Evolutionary conservation across 2,329 filamentous ascomycete species (phyloP), one percentile per base, ranked within the genome.

Genomic region (Ophiosphaerella herpotricha): DNA sequence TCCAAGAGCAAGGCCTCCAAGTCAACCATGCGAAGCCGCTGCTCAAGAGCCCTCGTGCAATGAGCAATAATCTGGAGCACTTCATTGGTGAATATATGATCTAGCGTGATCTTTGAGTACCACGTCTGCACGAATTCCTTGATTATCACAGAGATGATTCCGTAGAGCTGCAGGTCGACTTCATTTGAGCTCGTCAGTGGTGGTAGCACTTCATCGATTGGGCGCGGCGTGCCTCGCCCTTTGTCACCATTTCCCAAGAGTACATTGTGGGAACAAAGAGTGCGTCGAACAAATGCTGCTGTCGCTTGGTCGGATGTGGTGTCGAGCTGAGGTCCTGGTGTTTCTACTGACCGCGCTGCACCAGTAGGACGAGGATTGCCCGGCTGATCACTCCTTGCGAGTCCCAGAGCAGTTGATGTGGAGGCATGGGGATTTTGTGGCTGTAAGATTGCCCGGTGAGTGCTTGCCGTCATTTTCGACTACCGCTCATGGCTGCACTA

Each of bases 111-210:
- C 72, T 88, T 93, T 58, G 80, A 82, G 77, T 99, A 99, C 94
- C 94, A 99, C 29, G 85, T 86, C 72, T 94, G 87, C 33, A 99
- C 89, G 71, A 91, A 96, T 58, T 97, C 91, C 66, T 89, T 86
- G 63, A 97, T 80, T 54, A 97, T 85, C 51, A 97, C 88, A 44
- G 94, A 89, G 53, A 99, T 86, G 52, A 97, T 83, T 24, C 90
- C 93, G 71, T 97, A 99, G 4, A 99, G 82, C 75, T 99, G 89
- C 48, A 95, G 78, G 73, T 99, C 94, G 52, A 97, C 85, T 62
- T 95, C 91, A 72, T 96, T 96, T 43, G 91, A 91, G 77, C 91
- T 96, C 41, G 93, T 97, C 66, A 99, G 80, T 34, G 92, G 91
- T 51, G 93, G 94, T 39, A 99, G 79, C 37, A 96, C 78, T 61